Conservation (phyloP, 2,329 filamentous ascomycete genomes). For the Lachnellula hyalina region DNA sequence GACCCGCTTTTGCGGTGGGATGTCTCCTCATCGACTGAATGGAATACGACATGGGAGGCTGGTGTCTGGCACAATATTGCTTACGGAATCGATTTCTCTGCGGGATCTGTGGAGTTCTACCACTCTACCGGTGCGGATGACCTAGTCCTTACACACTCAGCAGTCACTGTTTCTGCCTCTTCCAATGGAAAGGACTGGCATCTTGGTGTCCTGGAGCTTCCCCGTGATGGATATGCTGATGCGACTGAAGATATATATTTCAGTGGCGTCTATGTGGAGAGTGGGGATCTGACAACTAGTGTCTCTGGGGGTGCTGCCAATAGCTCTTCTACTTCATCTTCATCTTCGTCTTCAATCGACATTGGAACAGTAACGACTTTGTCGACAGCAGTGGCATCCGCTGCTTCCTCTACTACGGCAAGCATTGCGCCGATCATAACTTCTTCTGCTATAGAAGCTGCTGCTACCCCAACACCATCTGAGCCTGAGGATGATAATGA, state of each 20-base stretch:
- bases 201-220: conserved; percentile 60
- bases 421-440: neutral
- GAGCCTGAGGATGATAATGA: neutral
- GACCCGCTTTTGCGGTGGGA: conserved; percentile 59
- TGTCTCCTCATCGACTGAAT: conserved; percentile 52
- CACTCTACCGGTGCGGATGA: conserved; percentile 56
- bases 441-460: neutral
- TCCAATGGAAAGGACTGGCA: conserved; percentile 68
- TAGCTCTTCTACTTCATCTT: neutral
- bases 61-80: conserved; percentile 68
- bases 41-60: conserved; percentile 54
- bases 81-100: conserved; percentile 63
- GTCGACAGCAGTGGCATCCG: neutral
- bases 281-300: conserved; percentile 38
- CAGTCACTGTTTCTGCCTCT: conserved; percentile 52
- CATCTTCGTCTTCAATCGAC: neutral
- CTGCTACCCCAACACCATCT: neutral
- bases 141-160: conserved; percentile 51
- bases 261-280: conserved; percentile 65
- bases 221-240: conserved; percentile 47
- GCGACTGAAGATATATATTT: conserved; percentile 61
- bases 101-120: conserved; percentile 59
- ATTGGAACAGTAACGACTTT: neutral
- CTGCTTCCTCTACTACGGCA: neutral
- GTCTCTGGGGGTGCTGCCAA: conserved; percentile 27